A percentile compares a stretch with the other conserved stretches of the same genome.
Conservation (phyloP, 495 filamentous ascomycete genomes). For the Podospora bellae-mahoneyi region DNA sequence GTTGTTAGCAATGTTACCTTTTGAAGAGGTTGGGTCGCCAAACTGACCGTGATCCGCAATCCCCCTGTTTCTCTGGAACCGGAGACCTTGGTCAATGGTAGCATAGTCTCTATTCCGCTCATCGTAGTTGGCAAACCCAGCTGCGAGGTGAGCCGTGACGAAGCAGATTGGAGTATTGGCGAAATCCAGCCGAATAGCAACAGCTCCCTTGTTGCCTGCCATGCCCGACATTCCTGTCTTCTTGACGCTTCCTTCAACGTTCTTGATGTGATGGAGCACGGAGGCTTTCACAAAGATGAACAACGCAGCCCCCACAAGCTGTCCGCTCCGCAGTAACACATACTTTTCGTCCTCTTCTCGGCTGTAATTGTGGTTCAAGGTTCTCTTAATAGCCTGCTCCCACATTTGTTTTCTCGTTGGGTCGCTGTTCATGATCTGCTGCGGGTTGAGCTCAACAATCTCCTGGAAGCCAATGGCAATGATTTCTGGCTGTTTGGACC, state of each 20-base stretch:
- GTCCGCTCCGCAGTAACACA: constrained; percentile 83
- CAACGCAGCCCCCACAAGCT: constrained; percentile 90
- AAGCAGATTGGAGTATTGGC: constrained; percentile 93
- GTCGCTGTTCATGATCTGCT: constrained; percentile 99
- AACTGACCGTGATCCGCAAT: constrained; percentile 78
- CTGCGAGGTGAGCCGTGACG: constrained; percentile 93
- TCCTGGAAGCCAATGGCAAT: constrained; percentile 93
- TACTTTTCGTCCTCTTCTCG: constrained; percentile 67
- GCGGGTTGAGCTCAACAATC: constrained; percentile 92
- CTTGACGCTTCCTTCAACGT: constrained; percentile 92
- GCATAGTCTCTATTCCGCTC: constrained; percentile 90
- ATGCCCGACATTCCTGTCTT: constrained; percentile 98
- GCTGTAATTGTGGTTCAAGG: constrained; percentile 67
- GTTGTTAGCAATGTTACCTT: background rate
- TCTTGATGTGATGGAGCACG: constrained; percentile 76
- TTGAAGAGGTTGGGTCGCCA: background rate
- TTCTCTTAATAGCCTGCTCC: constrained; percentile 76
- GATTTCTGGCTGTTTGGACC: constrained; percentile 63
- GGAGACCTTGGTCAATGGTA: constrained; percentile 80
- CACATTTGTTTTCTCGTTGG: constrained; percentile 78
- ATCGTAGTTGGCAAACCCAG: constrained; percentile 95
- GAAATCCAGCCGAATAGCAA: constrained; percentile 93
- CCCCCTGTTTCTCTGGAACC: constrained; percentile 82
- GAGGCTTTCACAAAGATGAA: constrained; percentile 84
- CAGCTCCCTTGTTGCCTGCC: constrained; percentile 96